Base-by-base conservation (phyloP, 2,329 filamentous ascomycete species). In the Samsoniella hepiali region DNA sequence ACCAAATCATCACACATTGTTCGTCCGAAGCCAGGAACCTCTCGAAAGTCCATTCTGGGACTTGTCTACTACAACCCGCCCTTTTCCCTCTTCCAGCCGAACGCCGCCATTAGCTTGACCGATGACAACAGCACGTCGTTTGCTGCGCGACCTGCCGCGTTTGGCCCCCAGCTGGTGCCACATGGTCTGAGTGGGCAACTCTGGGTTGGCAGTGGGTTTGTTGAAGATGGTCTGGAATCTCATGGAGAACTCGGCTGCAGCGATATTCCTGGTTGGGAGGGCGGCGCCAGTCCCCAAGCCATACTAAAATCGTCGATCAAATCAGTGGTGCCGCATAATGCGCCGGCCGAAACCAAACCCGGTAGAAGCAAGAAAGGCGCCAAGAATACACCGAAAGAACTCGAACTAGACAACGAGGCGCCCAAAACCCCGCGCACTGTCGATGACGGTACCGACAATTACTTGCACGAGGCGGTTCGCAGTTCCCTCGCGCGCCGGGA, bases 51-150 rank as follows among this genome's bases (percentile, higher is more conserved):
- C 7, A 66, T 75, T 45, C 74, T 74, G 68, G 71, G 74, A 45
- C 79, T 91, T 67, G 87, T 91, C 76, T 88, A 88, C 67, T 90
- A 91, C 75, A 87, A 87, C 64, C 82, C 88, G 5, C 89, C 93
- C 1, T 91, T 93, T 67, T 93, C 91, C 27, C 86, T 99, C 29
- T 99, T 99, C 74, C 93, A 94, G 5, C 93, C 93, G 3, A 97
- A 95, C 67, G 95, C 95, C 55, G 91, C 96, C 71, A 97, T 99
- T 74, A 97, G 91, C 75, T 84, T 99, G 66, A 97, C 93, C 72
- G 93, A 98, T 76, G 95, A 99, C 77, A 99, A 99, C 76, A 97
- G 92, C 69, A 99, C 95, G 13, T 96, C 96, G 69, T 99, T 99
- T 78, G 83, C 96, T 62, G 93, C 95, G 50, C 85, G 95, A 56